Evolutionary conservation across 148 eudicot genomes (phyloP), one percentile per base, ranked within the genome.

Genomic region (Vaccinium vitisidaea): DNA sequence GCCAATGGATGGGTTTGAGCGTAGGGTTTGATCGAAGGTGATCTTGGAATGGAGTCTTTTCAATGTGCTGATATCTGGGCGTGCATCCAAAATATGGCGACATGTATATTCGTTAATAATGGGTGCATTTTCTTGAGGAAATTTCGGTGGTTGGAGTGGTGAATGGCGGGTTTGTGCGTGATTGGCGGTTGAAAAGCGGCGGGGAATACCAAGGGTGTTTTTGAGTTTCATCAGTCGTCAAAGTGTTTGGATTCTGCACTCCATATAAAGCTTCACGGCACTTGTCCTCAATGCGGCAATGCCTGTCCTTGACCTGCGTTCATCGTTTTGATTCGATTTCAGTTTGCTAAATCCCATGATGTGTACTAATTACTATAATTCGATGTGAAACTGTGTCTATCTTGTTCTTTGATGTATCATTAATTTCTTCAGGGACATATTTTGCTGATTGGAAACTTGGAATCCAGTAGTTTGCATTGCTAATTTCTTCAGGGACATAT

Each of bases 11-110:
- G 95, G 88, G 71, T 91, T 91, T n/a, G 77, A 84, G 43, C 84
- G 69, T 67, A 94, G 88, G 63, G 71, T 87, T 67, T 81, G 89
- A 30, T 93, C 90, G 7, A 52, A 84, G 4, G 91, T 61, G 75
- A 94, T 84, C 87, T 87, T 87, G 50, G 88, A 78, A 80, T 96
- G 99, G 70, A 94, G 86, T 50, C 86, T 89, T 84, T 83, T 85
- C 27, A 96, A 63, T 74, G 89, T 89, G 88, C 84, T 92, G 88
- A 87, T 85, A 86, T 91, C 91, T 89, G 94, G 94, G 91, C 69
- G 61, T 80, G 88, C 81, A 87, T 95, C 94, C 55, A 95, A 88
- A 49, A 90, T 53, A n/a, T 88, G 87, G 71, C 61, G 82, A 79
- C 93, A 92, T 4, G 88, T 3, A 5, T 90, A 80, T 77, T 93